Conservation (phyloP, 139 green algal genomes). For the Spirogloea muscicola region DNA sequence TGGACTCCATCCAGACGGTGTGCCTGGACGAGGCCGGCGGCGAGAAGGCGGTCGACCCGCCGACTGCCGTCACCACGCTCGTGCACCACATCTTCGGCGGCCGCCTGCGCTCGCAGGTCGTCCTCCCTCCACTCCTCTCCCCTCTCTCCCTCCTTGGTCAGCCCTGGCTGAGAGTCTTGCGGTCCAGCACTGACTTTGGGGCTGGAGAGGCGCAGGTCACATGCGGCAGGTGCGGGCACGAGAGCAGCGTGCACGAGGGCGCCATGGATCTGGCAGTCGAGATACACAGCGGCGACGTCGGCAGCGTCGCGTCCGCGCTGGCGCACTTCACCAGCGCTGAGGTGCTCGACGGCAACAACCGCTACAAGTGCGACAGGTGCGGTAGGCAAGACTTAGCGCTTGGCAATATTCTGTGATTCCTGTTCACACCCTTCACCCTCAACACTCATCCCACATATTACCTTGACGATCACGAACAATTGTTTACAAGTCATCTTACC, state of each 20-base stretch:
- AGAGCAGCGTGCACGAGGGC: slow-evolving; percentile 71
- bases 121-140: background rate
- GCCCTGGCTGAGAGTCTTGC: too few relatives aligned
- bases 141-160: too few relatives aligned
- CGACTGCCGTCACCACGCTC: slow-evolving; percentile 62
- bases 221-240: slow-evolving; percentile 74
- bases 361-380: slow-evolving; percentile 76
- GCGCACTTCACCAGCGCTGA: slow-evolving; percentile 70
- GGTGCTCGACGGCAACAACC: slow-evolving; percentile 80
- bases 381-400: background rate
- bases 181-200: too few relatives aligned
- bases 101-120: slow-evolving; percentile 58
- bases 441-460: slow-evolving; percentile 5
- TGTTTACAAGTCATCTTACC: too few relatives aligned
- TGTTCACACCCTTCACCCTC: too few relatives aligned
- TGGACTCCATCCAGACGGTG: slow-evolving; percentile 58
- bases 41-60: slow-evolving; percentile 48
- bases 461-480: background rate
- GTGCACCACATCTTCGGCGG: slow-evolving; percentile 63
- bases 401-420: too few relatives aligned
- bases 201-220: slow-evolving; percentile 73
- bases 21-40: slow-evolving; percentile 57
- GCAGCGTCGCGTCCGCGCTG: slow-evolving; percentile 44
- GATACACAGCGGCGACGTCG: slow-evolving; percentile 51
- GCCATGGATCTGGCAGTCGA: slow-evolving; percentile 89